Evolutionary conservation across 345 rosid genomes (phyloP).

Genomic region (Boechera stricta): DNA sequence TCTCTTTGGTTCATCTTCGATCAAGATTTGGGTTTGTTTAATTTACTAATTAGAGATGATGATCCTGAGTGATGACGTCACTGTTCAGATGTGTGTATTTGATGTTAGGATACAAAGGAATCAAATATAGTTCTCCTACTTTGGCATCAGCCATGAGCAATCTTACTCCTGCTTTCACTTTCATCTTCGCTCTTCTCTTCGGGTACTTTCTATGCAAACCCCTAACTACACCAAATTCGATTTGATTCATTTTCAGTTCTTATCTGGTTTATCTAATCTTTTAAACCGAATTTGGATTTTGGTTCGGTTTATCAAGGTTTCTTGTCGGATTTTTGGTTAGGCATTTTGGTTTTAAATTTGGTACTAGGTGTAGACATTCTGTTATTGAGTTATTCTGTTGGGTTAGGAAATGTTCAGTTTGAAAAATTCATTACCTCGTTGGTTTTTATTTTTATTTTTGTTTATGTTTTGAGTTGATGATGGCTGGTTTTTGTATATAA

Average conservation of each 20-base stretch:
- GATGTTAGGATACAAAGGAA: constrained; percentile 52
- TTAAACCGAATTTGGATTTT: neutral
- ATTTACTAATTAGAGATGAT: constrained; percentile 8
- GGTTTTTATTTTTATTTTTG: too few species aligned
- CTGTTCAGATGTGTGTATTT: constrained; percentile 47
- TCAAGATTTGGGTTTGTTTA: neutral
- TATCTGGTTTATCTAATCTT: neutral
- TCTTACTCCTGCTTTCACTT: constrained; percentile 65
- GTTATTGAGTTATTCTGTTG: too few species aligned
- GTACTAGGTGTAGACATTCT: neutral
- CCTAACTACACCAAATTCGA: neutral
- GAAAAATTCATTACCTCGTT: too few species aligned
- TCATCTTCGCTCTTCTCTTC: constrained; percentile 59
- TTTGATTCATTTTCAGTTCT: neutral
- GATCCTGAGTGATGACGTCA: neutral
- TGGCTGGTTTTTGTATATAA: too few species aligned
- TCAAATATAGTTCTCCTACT: constrained; percentile 62
- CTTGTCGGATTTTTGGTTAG: neutral
- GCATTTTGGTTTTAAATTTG: neutral
- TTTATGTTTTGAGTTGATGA: too few species aligned
- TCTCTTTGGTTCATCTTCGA: constrained; percentile 4
- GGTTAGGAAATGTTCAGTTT: too few species aligned
- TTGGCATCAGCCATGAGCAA: constrained; percentile 66
- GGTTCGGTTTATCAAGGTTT: constrained; percentile 7
- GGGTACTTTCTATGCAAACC: constrained; percentile 47